These are phyloP conservation scores for Eucommia ulmoides DNA, from an alignment of 257 asterid genomes.

Conservation along the genomic window DNA sequence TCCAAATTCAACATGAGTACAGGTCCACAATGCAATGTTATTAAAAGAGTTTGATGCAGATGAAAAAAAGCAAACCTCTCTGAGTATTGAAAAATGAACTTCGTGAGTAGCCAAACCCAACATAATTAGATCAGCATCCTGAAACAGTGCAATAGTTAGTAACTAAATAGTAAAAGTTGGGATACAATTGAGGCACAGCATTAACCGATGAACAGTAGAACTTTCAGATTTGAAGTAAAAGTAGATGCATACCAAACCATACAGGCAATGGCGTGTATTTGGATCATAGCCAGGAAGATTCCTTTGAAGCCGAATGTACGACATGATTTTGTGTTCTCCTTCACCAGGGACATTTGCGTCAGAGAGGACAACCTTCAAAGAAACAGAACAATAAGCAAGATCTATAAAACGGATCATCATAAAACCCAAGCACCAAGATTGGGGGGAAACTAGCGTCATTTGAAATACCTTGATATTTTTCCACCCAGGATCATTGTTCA, in stretches of 20 bases:
- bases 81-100: slow-evolving; percentile 81
- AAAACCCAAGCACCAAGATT: background rate
- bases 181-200: too few species aligned
- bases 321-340: slow-evolving; percentile 97
- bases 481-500: slow-evolving; percentile 92
- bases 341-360: slow-evolving; percentile 99
- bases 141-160: slow-evolving; percentile 8
- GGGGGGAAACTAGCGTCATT: background rate
- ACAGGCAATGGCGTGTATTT: slow-evolving; percentile 84
- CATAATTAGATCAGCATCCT: slow-evolving; percentile 81
- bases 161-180: background rate
- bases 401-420: background rate
- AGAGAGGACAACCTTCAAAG: slow-evolving; percentile 78
- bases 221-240: too few species aligned
- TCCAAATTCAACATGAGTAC: too few species aligned
- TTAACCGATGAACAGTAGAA: too few species aligned
- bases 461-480: slow-evolving; percentile 75
- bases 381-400: slow-evolving; percentile 13
- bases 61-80: slow-evolving; percentile 52
- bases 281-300: slow-evolving; percentile 86
- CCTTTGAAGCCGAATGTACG: slow-evolving; percentile 86
- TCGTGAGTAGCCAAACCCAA: slow-evolving; percentile 92
- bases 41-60: too few species aligned
- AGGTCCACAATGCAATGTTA: too few species aligned
- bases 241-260: slow-evolving; percentile 74